phyloP scores from a whole-genome alignment of 2,329 filamentous ascomycete species.

The Ceratocystiopsis minuta region DNA sequence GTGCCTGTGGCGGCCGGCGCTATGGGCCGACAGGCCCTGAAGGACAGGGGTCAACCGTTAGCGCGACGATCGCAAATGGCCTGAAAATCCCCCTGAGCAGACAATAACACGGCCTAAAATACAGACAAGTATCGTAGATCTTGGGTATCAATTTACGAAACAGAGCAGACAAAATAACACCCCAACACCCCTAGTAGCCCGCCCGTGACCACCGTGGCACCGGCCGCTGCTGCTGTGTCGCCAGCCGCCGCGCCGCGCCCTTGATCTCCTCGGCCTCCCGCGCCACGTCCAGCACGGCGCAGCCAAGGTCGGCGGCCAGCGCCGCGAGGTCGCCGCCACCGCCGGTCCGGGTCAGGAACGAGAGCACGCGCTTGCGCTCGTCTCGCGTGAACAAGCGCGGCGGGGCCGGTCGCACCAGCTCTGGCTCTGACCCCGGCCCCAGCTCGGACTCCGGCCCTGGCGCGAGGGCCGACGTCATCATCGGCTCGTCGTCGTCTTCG shows the following conservation, averaged over 20 bases:
- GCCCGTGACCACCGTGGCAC: conserved; percentile 6
- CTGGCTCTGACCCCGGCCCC: no score
- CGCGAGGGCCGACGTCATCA: neutral
- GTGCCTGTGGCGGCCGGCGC: no score
- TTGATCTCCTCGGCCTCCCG: conserved; percentile 6
- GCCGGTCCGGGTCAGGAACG: neutral
- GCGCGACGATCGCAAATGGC: no score
- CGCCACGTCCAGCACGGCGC: conserved; percentile 5
- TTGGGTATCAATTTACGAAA: neutral
- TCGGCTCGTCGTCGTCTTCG: neutral
- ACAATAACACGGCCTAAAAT: no score
- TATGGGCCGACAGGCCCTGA: no score
- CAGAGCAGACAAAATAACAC: neutral
- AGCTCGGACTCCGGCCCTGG: neutral
- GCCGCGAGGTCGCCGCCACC: neutral
- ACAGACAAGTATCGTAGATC: no score
- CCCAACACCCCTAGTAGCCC: neutral
- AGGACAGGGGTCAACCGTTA: no score
- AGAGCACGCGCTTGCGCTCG: conserved; percentile 2
- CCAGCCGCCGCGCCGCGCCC: conserved; percentile 1
- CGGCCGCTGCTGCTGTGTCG: neutral
- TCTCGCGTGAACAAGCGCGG: neutral
- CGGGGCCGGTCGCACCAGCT: no score
- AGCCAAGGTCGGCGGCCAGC: conserved; percentile 5
- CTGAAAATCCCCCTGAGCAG: no score